A percentile compares a stretch with the other conserved stretches of the same genome.
Conservation (phyloP, 768 basidiomycete species). For the Calocybe indica region DNA sequence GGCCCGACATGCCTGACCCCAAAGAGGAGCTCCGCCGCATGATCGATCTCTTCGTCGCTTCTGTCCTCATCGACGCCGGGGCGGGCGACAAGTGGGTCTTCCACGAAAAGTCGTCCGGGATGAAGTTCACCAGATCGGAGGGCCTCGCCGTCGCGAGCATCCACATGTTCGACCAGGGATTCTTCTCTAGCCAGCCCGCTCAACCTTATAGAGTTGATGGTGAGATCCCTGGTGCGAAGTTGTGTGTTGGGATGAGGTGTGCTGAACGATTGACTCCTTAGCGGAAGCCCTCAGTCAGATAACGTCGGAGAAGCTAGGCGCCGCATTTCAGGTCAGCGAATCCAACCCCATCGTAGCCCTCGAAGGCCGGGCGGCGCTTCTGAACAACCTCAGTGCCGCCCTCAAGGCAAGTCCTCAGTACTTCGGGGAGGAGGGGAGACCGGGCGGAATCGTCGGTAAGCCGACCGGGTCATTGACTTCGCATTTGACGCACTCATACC, state of each 20-base stretch:
- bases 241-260: not conserved
- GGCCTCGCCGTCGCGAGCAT: slow-evolving; percentile 88
- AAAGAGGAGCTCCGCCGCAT: slow-evolving; percentile 67
- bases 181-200: slow-evolving; percentile 64
- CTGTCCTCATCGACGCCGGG: slow-evolving; percentile 92
- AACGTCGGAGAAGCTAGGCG: slow-evolving; percentile 50
- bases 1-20: slow-evolving; percentile 32
- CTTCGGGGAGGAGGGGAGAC: slow-evolving; percentile 71
- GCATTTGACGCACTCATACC: slow-evolving; percentile 1
- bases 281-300: slow-evolving; percentile 67
- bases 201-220: slow-evolving; percentile 80
- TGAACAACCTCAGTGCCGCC: slow-evolving; percentile 68
- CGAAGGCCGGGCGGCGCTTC: slow-evolving; percentile 75
- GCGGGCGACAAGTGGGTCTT: slow-evolving; percentile 84
- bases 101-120: slow-evolving; percentile 49
- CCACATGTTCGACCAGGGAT: slow-evolving; percentile 80
- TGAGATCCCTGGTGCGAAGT: slow-evolving; percentile 26
- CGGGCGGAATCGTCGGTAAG: slow-evolving; percentile 78
- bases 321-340: slow-evolving; percentile 73
- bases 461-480: not conserved
- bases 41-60: slow-evolving; percentile 86
- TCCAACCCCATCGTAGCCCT: slow-evolving; percentile 87
- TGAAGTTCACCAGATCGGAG: slow-evolving; percentile 60
- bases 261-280: slow-evolving; percentile 19
- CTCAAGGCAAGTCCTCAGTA: slow-evolving; percentile 57